phyloP scores from a whole-genome alignment of 805 yeast genomes.

The Candida arabinofermentans region DNA sequence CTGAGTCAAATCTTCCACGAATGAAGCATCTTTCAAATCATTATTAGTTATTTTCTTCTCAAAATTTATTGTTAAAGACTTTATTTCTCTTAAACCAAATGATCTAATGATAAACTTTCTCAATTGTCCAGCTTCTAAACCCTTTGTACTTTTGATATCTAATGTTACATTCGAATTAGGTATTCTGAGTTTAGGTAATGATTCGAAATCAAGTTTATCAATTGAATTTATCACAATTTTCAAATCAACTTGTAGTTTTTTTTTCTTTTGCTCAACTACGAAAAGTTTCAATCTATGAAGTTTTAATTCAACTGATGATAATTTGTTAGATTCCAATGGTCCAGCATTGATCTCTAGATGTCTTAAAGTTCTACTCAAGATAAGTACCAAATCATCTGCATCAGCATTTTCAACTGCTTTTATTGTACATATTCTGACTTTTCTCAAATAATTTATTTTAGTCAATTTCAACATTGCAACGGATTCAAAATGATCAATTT shows the following conservation, averaged over 20 bases:
- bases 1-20: neutral
- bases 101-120: neutral
- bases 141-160: neutral
- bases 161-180: neutral
- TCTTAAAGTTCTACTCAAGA: neutral
- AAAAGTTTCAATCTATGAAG: neutral
- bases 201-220: neutral
- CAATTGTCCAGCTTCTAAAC: neutral
- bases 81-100: neutral
- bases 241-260: neutral
- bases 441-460: neutral
- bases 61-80: neutral
- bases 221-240: neutral
- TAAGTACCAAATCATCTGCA: neutral
- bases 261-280: neutral
- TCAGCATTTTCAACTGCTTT: neutral
- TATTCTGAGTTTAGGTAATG: neutral
- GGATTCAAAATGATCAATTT: neutral
- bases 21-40: neutral
- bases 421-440: neutral
- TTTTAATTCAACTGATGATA: neutral
- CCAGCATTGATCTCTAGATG: neutral
- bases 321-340: slow-evolving; percentile 1
- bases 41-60: neutral
- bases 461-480: slow-evolving; percentile 2